A percentile compares a stretch with the other conserved stretches of the same genome.
These are phyloP conservation scores for Angomonas desouzai DNA, from an alignment of 208 protist genomes.

Conservation along the genomic window DNA sequence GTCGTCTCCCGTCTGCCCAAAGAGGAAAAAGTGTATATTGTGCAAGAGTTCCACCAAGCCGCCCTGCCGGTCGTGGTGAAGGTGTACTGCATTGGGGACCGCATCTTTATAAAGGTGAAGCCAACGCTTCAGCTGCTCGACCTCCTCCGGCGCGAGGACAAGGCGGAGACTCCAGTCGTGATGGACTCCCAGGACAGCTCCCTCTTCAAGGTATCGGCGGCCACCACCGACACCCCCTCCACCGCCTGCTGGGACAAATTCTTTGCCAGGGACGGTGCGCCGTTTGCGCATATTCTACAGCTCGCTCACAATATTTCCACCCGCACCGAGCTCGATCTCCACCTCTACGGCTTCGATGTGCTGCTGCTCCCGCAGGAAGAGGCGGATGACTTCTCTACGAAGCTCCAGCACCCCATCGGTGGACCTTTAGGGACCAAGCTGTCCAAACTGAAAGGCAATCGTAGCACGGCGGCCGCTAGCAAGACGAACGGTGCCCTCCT, in stretches of 20 bases:
- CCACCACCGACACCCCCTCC: background rate
- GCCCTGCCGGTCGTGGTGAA: constrained; percentile 78
- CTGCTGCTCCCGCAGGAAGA: constrained; percentile 50
- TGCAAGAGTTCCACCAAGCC: constrained; percentile 63
- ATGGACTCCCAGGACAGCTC: constrained; percentile 63
- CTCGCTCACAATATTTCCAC: constrained; percentile 38
- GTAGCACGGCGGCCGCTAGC: background rate
- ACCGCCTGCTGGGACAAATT: constrained; percentile 39
- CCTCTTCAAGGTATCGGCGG: constrained; percentile 27
- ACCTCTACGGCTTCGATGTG: constrained; percentile 82
- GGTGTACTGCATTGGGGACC: constrained; percentile 68
- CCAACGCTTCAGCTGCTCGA: constrained; percentile 47
- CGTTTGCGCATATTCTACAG: constrained; percentile 27
- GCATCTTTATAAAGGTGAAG: constrained; percentile 56
- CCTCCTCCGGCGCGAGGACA: constrained; percentile 6
- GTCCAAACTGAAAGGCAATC: constrained; percentile 5
- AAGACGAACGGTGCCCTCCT: background rate
- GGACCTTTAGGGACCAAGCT: constrained; percentile 10
- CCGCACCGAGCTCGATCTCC: constrained; percentile 34
- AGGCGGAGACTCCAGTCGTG: constrained; percentile 31
- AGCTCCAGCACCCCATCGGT: constrained; percentile 28
- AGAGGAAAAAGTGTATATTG: constrained; percentile 42
- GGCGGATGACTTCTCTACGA: constrained; percentile 24
- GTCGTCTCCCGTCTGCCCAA: constrained; percentile 35
- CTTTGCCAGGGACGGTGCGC: constrained; percentile 45